phyloP scores from a whole-genome alignment of 2,329 filamentous ascomycete genomes.

The Xylaria arbuscula region DNA sequence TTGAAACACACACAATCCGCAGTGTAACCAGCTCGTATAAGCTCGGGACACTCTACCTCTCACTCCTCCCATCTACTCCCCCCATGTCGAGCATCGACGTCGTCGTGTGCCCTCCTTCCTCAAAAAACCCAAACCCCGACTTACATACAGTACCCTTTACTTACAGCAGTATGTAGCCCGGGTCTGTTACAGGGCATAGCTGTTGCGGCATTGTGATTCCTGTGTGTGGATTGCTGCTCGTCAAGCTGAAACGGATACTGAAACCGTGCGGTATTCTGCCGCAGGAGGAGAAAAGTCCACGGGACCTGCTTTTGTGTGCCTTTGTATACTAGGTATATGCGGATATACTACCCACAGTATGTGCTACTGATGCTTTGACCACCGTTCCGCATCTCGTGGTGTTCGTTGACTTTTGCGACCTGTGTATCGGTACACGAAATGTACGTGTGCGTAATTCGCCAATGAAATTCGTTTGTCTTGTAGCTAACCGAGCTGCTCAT shows the following conservation, averaged over 20 bases:
- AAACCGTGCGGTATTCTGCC: constrained; percentile 44
- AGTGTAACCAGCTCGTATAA: constrained; percentile 9
- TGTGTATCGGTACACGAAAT: neutral
- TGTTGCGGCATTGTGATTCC: constrained; percentile 33
- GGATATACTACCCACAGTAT: neutral
- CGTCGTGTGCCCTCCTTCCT: constrained; percentile 18
- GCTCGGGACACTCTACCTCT: neutral
- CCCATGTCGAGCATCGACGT: neutral
- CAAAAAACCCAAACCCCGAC: constrained; percentile 4
- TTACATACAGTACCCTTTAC: neutral
- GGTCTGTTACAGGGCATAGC: constrained; percentile 1
- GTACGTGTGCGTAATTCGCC: constrained; percentile 5
- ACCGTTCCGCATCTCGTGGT: neutral
- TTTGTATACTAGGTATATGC: neutral
- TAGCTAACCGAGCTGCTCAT: neutral
- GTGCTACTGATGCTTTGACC: neutral
- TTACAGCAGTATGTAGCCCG: constrained; percentile 20
- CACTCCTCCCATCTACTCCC: too few relatives aligned
- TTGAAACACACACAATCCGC: constrained; percentile 14
- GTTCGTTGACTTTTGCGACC: constrained; percentile 3
- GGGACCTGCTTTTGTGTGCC: constrained; percentile 18
- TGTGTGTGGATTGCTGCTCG: constrained; percentile 5
- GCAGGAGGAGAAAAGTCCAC: constrained; percentile 26
- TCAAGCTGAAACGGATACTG: constrained; percentile 44
- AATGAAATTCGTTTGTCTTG: neutral